Evolutionary conservation across 192 early-diverging fungal genomes (phyloP).

Genomic region (Physocladia obscura): DNA sequence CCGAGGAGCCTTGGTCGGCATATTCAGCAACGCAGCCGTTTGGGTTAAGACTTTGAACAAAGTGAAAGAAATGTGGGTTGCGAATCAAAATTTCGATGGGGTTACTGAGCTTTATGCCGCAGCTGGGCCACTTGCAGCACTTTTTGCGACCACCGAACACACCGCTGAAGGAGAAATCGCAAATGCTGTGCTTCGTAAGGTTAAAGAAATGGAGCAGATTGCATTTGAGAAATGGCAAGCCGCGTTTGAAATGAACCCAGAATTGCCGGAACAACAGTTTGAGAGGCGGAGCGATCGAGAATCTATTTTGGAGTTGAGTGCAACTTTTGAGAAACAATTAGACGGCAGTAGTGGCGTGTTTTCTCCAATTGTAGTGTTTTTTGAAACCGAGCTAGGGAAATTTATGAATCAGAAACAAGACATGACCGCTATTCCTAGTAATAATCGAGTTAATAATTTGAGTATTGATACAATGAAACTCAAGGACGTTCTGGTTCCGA

Average conservation of each 20-base stretch:
- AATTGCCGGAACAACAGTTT: slow-evolving; percentile 1
- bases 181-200: slow-evolving; percentile 21
- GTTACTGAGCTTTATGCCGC: slow-evolving; percentile 34
- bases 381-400: slow-evolving; percentile 40
- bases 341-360: slow-evolving; percentile 42
- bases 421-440: slow-evolving; percentile 50
- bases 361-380: slow-evolving; percentile 55
- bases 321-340: slow-evolving; percentile 24
- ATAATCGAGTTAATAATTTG: slow-evolving; percentile 52
- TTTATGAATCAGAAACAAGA: slow-evolving; percentile 49
- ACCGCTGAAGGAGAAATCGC: slow-evolving; percentile 47
- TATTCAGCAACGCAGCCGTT: slow-evolving; percentile 49
- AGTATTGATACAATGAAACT: slow-evolving; percentile 54
- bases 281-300: slow-evolving; percentile 22
- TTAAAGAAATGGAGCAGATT: slow-evolving; percentile 19
- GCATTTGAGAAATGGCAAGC: slow-evolving; percentile 4
- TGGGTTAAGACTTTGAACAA: slow-evolving; percentile 54
- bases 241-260: neutral
- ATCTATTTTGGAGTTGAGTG: slow-evolving; percentile 39
- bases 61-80: slow-evolving; percentile 57
- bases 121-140: slow-evolving; percentile 40
- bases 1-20: slow-evolving; percentile 54
- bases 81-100: slow-evolving; percentile 52
- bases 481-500: slow-evolving; percentile 56
- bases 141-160: slow-evolving; percentile 34